Percentiles rank a stretch among this genome's conserved stretches.
Conservation (phyloP, 108 stramenopile genomes). For the Pseudonitzschia multistriata region DNA sequence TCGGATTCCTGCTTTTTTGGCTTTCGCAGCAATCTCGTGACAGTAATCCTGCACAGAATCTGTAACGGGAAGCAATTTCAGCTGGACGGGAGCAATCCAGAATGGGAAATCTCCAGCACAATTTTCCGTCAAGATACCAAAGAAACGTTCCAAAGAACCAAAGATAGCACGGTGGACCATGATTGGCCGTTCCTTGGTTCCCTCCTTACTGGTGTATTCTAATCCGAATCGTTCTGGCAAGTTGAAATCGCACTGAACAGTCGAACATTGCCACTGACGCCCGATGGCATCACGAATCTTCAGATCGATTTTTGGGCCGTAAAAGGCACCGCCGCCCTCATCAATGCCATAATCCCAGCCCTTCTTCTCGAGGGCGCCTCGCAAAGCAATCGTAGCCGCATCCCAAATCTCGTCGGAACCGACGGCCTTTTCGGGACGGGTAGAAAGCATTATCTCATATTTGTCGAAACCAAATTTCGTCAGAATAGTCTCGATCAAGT, state of each 20-base stretch:
- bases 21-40: slow-evolving; percentile 79
- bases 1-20: slow-evolving; percentile 74
- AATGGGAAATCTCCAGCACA: slow-evolving; percentile 95
- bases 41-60: slow-evolving; percentile 90
- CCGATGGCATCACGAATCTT: slow-evolving; percentile 99
- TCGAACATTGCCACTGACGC: slow-evolving; percentile 97
- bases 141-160: slow-evolving; percentile 98
- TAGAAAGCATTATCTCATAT: slow-evolving; percentile 95
- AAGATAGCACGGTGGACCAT: slow-evolving; percentile 98
- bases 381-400: slow-evolving; percentile 78
- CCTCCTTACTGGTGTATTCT: slow-evolving; percentile 82
- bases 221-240: slow-evolving; percentile 96
- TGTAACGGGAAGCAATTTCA: slow-evolving; percentile 93
- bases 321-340: slow-evolving; percentile 98
- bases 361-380: slow-evolving; percentile 86
- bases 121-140: slow-evolving; percentile 95
- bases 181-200: slow-evolving; percentile 79
- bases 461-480: slow-evolving; percentile 92
- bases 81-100: slow-evolving; percentile 93
- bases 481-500: slow-evolving; percentile 88
- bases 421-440: slow-evolving; percentile 92
- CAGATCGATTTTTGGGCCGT: slow-evolving; percentile 98
- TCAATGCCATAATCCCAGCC: slow-evolving; percentile 93
- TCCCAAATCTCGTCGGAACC: slow-evolving; percentile 96
- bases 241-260: slow-evolving; percentile 98